Base-by-base conservation (phyloP, 2,329 filamentous ascomycete genomes). In the Talaromyces sp. region DNA sequence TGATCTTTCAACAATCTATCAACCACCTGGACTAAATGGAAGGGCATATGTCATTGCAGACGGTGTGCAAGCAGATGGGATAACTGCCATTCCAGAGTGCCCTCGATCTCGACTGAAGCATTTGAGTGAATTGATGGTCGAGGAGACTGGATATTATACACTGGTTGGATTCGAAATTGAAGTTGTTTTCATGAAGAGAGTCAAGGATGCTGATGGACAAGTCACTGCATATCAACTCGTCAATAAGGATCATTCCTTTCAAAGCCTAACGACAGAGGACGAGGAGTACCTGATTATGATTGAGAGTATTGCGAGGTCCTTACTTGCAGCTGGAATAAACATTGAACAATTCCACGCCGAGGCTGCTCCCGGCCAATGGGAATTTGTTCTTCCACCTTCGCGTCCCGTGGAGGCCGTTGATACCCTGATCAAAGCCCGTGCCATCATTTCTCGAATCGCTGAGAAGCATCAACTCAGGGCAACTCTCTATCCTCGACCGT, bases 311-410 rank as follows among this genome's bases (percentile, higher is more conserved):
- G 57, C 53, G 7, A 31, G 60, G 15, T 54, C 61, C 6, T 28
- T 69, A 5, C 45, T 59, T 17, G 50, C 53, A 4, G 59, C 57
- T 5, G 66, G 63, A 15, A 61, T 69, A 9, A 22, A 51, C 4
- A 36, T 69, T 10, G 60, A 69, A 39, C 65, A 69, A 40, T 67
- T 66, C 53, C 68, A 70, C 36, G 52, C 65, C 17, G 67, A 70
- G 50, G 60, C 61, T 13, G 61, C 60, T 2, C 65, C 66, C 1
- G 66, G 66, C 2, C 68, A 70, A 53, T 70, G 63, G 61, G 66
- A 70, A 53, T 68, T 70, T 52, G 62, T 67, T 2, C 60, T 70
- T 1, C 63, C 62, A 1, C 66, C 66, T 3, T 22, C 50, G 1
- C 33, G 52, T 2, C 68, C 67, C 5, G 52, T 69, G 6, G 17